These are phyloP conservation scores for Saccharomycopsis babjevae DNA, from an alignment of 805 yeast genomes.

Conservation along the genomic window DNA sequence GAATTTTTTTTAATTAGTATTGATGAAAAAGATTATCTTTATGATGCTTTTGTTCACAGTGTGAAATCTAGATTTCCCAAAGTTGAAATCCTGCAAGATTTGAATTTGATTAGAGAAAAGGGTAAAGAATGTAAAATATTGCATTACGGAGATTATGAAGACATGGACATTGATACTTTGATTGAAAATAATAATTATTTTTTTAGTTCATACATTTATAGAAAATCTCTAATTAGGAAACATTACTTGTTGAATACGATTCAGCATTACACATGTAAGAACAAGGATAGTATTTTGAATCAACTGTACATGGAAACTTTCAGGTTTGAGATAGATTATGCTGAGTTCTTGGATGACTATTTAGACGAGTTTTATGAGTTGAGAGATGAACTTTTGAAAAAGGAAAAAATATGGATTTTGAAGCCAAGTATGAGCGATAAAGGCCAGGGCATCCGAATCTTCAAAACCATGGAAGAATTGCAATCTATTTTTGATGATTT, in stretches of 20 bases:
- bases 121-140: slow-evolving; percentile 32
- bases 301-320: slow-evolving; percentile 63
- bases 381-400: slow-evolving; percentile 57
- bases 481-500: slow-evolving; percentile 78
- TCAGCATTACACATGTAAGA: slow-evolving; percentile 60
- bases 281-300: slow-evolving; percentile 55
- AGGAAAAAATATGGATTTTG: slow-evolving; percentile 63
- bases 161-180: slow-evolving; percentile 63
- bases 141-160: slow-evolving; percentile 88
- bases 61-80: slow-evolving; percentile 27
- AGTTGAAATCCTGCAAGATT: slow-evolving; percentile 25
- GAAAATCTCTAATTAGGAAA: slow-evolving; percentile 87
- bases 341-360: slow-evolving; percentile 90
- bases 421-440: slow-evolving; percentile 97
- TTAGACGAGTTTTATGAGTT: slow-evolving; percentile 88
- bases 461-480: slow-evolving; percentile 65
- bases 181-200: slow-evolving; percentile 37
- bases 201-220: slow-evolving; percentile 71
- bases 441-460: slow-evolving; percentile 89
- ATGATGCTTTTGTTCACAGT: slow-evolving; percentile 28
- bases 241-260: slow-evolving; percentile 82
- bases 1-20: slow-evolving; percentile 21
- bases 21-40: slow-evolving; percentile 31
- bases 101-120: slow-evolving; percentile 15
- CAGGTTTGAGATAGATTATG: slow-evolving; percentile 83